Evolutionary conservation across 2,329 filamentous ascomycete genomes (phyloP), one percentile per base, ranked within the genome.

Genomic region (Hypoxylon sp.): DNA sequence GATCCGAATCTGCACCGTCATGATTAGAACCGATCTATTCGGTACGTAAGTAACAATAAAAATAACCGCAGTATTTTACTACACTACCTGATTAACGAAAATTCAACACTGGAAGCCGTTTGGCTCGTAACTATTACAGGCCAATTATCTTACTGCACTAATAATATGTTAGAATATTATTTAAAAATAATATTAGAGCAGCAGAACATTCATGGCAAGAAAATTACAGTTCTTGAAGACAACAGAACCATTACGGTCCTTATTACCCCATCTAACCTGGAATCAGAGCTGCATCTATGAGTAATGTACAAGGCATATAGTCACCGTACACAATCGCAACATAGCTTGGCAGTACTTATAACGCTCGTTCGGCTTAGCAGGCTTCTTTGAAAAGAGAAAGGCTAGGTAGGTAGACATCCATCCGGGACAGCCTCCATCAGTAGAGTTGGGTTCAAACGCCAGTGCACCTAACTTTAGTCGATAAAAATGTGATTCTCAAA

Each of bases 1-100:
- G 60, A 67, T 68, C 56, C 53, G 53, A 55, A 52, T 55, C 16
- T n/a, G 11, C 36, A 18, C 52, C 18, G 12, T 42, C 59, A 26
- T 50, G 20, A 44, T 36, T 40, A 11, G 18, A 26, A 42, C 16
- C 16, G 20, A 16, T 53, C 38, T 60, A 36, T 33, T 33, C 32
- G 20, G 44, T 26, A 48, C 24, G 51, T 40, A 32, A 61, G 54
- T 18, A 14, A 18, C 32, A 14, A 11, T 12, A 45, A 11, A 45
- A 11, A 20, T 16, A 18, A 14, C n/a, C 50, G 11, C 18, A 45
- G 18, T 12, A 33, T 45, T 30, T 38, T 16, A 38, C 5, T 11
- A 55, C 16, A 26, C 33, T 26, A 40, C n/a, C n/a, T n/a, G 33
- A 26, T 16, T 22, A n/a, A 30, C 50, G 24, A 16, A 38, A 52